Percentiles rank a stretch among this genome's conserved stretches.
Conservation (phyloP, 2,329 filamentous ascomycete species). For the Alternaria sp. region DNA sequence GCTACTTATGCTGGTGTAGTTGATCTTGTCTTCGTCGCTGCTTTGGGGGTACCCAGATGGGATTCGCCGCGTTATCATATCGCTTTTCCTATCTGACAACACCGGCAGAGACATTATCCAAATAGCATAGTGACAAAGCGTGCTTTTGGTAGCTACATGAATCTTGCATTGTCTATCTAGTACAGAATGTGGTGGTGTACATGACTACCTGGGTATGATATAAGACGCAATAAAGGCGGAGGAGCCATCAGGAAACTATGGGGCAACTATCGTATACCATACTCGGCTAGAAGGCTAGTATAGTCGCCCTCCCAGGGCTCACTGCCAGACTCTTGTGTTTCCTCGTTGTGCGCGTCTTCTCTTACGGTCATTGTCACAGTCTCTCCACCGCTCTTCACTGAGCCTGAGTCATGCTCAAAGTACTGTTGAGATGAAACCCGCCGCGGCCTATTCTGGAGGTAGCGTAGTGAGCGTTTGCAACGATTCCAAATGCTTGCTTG, state of each 20-base stretch:
- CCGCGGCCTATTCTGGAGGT: neutral
- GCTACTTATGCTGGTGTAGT: neutral
- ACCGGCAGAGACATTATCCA: neutral
- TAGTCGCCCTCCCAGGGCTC: neutral
- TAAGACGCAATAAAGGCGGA: neutral
- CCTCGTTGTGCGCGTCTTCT: neutral
- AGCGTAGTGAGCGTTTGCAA: constrained; percentile 1
- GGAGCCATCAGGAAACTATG: neutral
- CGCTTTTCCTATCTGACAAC: neutral
- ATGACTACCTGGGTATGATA: neutral
- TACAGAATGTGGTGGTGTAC: neutral
- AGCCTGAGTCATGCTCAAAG: neutral
- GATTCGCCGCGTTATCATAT: neutral
- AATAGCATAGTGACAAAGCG: neutral
- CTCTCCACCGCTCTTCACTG: constrained; percentile 2
- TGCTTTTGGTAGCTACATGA: neutral
- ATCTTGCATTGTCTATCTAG: neutral
- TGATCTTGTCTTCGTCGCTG: neutral
- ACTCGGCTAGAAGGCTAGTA: neutral
- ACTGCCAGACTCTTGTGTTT: neutral
- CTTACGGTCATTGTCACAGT: neutral
- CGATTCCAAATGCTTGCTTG: neutral
- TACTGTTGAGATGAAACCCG: neutral
- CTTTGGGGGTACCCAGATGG: neutral
- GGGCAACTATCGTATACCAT: neutral